Conservation (phyloP, 495 filamentous ascomycete genomes). For the Bombardia bombarda region DNA sequence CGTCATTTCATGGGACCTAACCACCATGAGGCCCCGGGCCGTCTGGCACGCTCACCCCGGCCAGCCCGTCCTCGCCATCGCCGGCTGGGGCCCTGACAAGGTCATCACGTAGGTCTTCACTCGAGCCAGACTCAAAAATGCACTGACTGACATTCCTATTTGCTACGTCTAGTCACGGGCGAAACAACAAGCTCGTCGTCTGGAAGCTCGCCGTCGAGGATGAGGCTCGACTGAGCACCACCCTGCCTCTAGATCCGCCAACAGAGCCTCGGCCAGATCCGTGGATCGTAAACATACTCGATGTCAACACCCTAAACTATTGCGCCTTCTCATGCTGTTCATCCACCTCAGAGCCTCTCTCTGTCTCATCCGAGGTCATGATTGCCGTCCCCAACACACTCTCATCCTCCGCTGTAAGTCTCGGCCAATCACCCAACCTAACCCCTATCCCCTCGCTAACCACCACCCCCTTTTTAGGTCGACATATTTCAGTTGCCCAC, state of each 20-base stretch:
- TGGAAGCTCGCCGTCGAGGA: slow-evolving; percentile 67
- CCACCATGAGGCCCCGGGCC: slow-evolving; percentile 70
- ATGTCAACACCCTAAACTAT: slow-evolving; percentile 93
- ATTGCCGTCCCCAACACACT: slow-evolving; percentile 72
- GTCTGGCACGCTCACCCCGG: slow-evolving; percentile 85
- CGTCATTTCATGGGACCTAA: slow-evolving; percentile 77
- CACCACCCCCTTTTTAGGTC: slow-evolving; percentile 45
- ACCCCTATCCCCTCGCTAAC: background rate
- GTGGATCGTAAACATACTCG: slow-evolving; percentile 75
- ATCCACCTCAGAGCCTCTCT: slow-evolving; percentile 4
- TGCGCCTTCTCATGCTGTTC: slow-evolving; percentile 73
- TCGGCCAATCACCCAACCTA: background rate
- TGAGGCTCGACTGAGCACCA: slow-evolving; percentile 55
- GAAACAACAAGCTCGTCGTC: slow-evolving; percentile 78
- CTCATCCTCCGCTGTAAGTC: slow-evolving; percentile 60
- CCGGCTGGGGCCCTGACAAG: slow-evolving; percentile 54
- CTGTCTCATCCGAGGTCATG: slow-evolving; percentile 34
- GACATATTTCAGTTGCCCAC: slow-evolving; percentile 82
- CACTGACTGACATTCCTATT: background rate
- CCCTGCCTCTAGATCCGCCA: slow-evolving; percentile 56
- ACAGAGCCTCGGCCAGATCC: slow-evolving; percentile 50
- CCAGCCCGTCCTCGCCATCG: slow-evolving; percentile 65
- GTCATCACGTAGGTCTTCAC: slow-evolving; percentile 63
- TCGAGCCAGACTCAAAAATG: background rate
- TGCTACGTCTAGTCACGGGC: slow-evolving; percentile 54